These are phyloP conservation scores for Septoria linicola DNA, from an alignment of 2,329 filamentous ascomycete species.

Conservation along the genomic window DNA sequence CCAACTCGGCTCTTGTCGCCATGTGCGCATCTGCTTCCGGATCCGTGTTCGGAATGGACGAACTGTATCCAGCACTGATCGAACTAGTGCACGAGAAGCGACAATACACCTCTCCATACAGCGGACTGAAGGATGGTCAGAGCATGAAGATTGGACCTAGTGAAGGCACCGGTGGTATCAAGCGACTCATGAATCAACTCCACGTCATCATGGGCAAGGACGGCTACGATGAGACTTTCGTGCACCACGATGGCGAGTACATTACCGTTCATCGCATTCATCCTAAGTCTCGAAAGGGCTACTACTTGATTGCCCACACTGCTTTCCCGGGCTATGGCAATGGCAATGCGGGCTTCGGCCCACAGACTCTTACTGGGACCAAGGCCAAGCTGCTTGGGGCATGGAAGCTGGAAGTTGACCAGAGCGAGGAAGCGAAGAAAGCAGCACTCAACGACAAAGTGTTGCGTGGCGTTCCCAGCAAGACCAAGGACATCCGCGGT, in stretches of 20 bases:
- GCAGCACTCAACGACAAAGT: constrained; percentile 66
- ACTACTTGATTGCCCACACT: constrained; percentile 94
- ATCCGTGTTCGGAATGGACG: constrained; percentile 97
- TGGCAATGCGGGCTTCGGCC: constrained; percentile 74
- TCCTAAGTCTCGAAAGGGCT: constrained; percentile 85
- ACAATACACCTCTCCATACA: constrained; percentile 76
- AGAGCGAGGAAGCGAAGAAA: constrained; percentile 66
- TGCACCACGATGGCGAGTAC: constrained; percentile 94
- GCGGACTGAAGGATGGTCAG: constrained; percentile 47
- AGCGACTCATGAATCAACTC: constrained; percentile 90
- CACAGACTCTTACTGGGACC: constrained; percentile 79
- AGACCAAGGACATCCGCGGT: constrained; percentile 70
- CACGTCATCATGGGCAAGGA: constrained; percentile 95
- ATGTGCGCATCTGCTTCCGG: constrained; percentile 96
- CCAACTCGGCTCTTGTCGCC: constrained; percentile 87
- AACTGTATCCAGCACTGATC: constrained; percentile 90
- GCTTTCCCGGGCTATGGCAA: constrained; percentile 89
- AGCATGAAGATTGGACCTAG: constrained; percentile 64
- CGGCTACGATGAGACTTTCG: constrained; percentile 90
- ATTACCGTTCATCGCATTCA: constrained; percentile 95
- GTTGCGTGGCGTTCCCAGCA: constrained; percentile 80
- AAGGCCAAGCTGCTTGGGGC: constrained; percentile 82
- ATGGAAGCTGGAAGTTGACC: constrained; percentile 88
- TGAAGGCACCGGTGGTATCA: constrained; percentile 86
- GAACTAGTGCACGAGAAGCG: constrained; percentile 89